Evolutionary conservation across 768 basidiomycete genomes (phyloP).

Genomic region (Psilocybe azurescens): DNA sequence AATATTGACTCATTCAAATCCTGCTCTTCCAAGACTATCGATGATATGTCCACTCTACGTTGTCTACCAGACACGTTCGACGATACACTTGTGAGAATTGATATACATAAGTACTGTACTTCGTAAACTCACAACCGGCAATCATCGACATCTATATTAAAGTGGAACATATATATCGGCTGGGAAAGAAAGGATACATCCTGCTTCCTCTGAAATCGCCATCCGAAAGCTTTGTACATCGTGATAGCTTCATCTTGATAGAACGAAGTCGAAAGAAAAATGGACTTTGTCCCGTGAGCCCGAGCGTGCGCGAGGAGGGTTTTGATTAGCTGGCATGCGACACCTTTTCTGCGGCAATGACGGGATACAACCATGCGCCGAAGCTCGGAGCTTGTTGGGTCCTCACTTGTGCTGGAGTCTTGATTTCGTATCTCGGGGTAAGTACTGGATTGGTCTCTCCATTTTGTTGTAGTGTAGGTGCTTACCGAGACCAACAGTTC

Average conservation of each 20-base stretch:
- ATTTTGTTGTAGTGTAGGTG: background rate
- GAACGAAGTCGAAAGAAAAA: constrained; percentile 19
- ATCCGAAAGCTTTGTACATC: constrained; percentile 24
- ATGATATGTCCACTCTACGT: no score
- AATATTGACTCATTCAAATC: no score
- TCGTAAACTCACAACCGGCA: background rate
- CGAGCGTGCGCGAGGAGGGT: constrained; percentile 22
- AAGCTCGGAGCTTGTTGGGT: constrained; percentile 24
- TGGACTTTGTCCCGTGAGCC: constrained; percentile 4
- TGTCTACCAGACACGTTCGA: no score
- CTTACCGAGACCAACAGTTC: constrained; percentile 27
- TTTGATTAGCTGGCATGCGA: constrained; percentile 23
- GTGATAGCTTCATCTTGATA: constrained; percentile 19
- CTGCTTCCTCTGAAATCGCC: background rate
- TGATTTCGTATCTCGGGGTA: no score
- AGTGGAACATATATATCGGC: background rate
- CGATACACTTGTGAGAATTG: no score
- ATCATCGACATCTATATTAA: background rate
- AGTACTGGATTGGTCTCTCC: background rate
- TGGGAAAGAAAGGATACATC: background rate
- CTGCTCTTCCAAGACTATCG: no score
- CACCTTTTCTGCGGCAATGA: constrained; percentile 24
- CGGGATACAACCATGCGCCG: constrained; percentile 32
- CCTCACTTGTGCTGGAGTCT: constrained; percentile 12
- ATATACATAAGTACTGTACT: no score